Base-by-base conservation (phyloP, 345 rosid species). In the Lenwebbia sp. region DNA sequence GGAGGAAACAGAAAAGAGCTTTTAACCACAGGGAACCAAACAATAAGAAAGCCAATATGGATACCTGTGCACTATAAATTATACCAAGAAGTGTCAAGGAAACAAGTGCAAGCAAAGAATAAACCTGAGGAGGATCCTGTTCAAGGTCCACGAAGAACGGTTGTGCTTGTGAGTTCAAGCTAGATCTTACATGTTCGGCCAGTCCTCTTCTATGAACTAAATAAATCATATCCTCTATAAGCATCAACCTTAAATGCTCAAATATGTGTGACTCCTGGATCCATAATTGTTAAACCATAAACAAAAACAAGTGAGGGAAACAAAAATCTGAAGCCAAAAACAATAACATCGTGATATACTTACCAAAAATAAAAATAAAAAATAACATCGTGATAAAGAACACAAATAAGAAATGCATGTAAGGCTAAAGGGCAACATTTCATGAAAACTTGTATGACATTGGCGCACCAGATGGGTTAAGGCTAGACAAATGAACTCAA, bases 61-160 rank as follows among this genome's bases (percentile, higher is more conserved):
- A 88, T 21, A 47, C 41, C 70, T 13, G 21, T 22, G 19, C 82
- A 19, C 14, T n/a, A 23, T 57, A 54, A 83, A 84, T 52, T 33
- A 84, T 84, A 53, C 51, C 70, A 86, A 56, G 7, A 13, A 37
- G 78, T 19, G 47, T 21, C 49, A 19, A 81, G 62, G 25, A 82
- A 22, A 78, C 41, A 87, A 83, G 49, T 52, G 37, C 54, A 52
- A 23, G 25, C 62, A 44, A 70, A 81, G 75, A n/a, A 50, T 40
- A 62, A 90, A 97, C 99, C 97, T 94, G 89, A 75, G 96, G 98
- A 89, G 99, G 99, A 90, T 97, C 99, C 84, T 93, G 92, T 86
- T 95, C 99, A 83, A 96, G 89, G 89, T 96, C 92, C 84, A 97
- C 93, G 22, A 95, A 93, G 86, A 89, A 88, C 85, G 94, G 85